A percentile compares a stretch with the other conserved stretches of the same genome.
These are phyloP conservation scores for Selenicereus undatus DNA, from an alignment of 148 eudicot genomes.

Conservation along the genomic window DNA sequence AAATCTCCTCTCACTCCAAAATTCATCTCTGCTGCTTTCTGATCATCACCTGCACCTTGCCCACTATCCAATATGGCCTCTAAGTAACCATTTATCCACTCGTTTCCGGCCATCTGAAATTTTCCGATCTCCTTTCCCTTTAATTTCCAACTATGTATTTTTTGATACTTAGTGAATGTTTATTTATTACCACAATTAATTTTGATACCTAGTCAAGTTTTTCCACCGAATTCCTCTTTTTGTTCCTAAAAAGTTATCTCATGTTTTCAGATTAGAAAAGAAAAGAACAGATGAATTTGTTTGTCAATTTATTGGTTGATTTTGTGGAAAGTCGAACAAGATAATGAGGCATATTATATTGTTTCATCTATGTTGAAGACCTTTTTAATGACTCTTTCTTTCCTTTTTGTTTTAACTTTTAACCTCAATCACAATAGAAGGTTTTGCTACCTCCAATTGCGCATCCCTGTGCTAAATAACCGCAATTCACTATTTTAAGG, in stretches of 20 bases:
- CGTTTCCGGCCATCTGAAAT: conserved; percentile 57
- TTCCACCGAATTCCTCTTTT: too few relatives aligned
- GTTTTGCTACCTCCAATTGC: background rate
- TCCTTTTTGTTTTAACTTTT: background rate
- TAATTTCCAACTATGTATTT: background rate
- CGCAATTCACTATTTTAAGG: background rate
- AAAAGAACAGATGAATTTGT: too few relatives aligned
- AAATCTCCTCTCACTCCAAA: conserved; percentile 33
- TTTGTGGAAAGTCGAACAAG: background rate
- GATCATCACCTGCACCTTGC: conserved; percentile 38
- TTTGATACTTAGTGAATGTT: too few relatives aligned
- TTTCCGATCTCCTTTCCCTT: background rate
- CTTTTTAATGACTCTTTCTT: background rate
- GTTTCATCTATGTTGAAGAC: background rate
- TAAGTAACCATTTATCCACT: conserved; percentile 78
- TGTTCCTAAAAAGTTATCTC: too few relatives aligned
- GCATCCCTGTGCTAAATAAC: background rate
- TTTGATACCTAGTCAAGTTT: too few relatives aligned
- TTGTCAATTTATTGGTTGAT: too few relatives aligned
- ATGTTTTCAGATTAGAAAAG: too few relatives aligned
- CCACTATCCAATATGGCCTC: conserved; percentile 70
- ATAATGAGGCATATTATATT: background rate
- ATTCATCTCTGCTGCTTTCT: conserved; percentile 25
- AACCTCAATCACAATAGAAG: background rate
- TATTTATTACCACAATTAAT: too few relatives aligned